Evolutionary conservation across 1,284 basidiomycete species (phyloP), one percentile per base, ranked within the genome.

Genomic region (Agroathelia rolfsii): DNA sequence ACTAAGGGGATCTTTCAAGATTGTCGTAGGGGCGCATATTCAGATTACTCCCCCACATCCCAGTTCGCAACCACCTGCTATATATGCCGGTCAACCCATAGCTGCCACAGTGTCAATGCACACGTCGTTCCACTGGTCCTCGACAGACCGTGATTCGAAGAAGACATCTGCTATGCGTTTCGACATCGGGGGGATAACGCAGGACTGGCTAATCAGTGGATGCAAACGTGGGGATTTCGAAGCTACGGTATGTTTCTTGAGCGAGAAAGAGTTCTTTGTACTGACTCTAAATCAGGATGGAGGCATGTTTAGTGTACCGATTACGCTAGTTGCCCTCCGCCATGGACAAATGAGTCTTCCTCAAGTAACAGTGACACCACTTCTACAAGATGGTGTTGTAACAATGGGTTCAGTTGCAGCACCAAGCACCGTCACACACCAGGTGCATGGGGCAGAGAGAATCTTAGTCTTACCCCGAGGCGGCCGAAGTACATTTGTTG

Each of bases 181-280:
- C 46, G 80, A 87, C 40, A 62, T 90, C 6, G 76, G 83, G 40
- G 81, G 86, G 41, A 66, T 73, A 53, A 64, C 74, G 9, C 70
- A 68, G 30, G 84, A 87, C 43, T 90, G 86, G 86, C 61, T 89
- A 2, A 70, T 90, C 9, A 83, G 81, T 41, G 86, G 87, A 7
- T 66, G 68, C 25, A 86, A 85, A 52, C 69, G 76, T 30, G 87
- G 84, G 1, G 78, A 84, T 43, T 87, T 86, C 44, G 41, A 64
- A 16, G 83, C 80, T 7, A 66, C 58, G 54, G 83, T 81, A 45
- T 38, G 64, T 41, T 21, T 13, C 8, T 8, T 33, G 28, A 15
- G 12, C 30, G 13, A 38, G 28, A 7, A 26, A 15, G 11, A 9
- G 12, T 31, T 22, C 24, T 28, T 23, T 15, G 20, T 35, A 34